Base-by-base conservation (phyloP, 768 basidiomycete genomes). In the Macrolepiota fuliginosa region DNA sequence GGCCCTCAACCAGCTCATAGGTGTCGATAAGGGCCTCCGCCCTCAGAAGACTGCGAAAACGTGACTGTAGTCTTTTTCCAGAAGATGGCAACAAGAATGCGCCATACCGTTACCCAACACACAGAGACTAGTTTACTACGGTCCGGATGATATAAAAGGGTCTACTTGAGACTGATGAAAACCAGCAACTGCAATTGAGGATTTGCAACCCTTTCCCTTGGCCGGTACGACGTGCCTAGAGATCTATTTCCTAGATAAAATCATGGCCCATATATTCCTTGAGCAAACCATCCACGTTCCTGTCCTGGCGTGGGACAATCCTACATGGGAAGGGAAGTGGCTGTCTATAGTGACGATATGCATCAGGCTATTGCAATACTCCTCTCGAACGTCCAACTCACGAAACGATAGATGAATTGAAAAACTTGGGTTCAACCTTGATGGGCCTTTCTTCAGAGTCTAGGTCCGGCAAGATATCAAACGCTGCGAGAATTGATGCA, bases 381-480 rank as follows among this genome's bases (percentile, higher is more conserved):
- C 24, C 17, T 42, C 12, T 53, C 29, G 3, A 35, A 12, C n/a
- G 17, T 19, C n/a, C 15, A 22, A 57, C 56, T 36, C 46, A 57
- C 56, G 56, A 57, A 19, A 49, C 37, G 11, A 57, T 24, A 3
- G 56, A 47, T 11, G 46, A 1, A 19, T 36, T 24, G n/a, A 32
- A 39, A 37, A 51, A 59, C 19, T 32, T 42, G 11, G 58, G 58
- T 29, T 13, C 11, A 2, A 58, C 55, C 15, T 22, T 15, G 13
- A 58, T 40, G 3, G 62, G 62, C 1, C 49, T 58, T 1, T 60
- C 61, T 7, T 46, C 46, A 24, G 37, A 37, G 25, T 65, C 62
- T 39, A 45, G 29, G 5, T 58, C 57, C 19, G 54, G 64, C 22
- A 65, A 63, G 27, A 67, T 66, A 55, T 68, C 66, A 36, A 53